Evolutionary conservation across 805 yeast genomes (phyloP).

Genomic region (Schwanniomyces sp.): DNA sequence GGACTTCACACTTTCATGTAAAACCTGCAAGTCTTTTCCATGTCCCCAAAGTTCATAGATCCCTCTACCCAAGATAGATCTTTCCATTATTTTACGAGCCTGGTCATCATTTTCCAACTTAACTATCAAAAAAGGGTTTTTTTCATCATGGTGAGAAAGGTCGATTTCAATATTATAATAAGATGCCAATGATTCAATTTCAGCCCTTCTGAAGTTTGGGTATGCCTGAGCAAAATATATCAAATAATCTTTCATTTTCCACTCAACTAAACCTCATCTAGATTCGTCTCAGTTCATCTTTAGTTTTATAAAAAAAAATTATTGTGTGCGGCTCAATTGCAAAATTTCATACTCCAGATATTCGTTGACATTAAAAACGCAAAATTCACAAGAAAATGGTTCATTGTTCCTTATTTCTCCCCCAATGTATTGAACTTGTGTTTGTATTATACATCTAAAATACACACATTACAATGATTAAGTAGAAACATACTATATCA

Average conservation of each 20-base stretch:
- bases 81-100: constrained; percentile 60
- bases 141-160: constrained; percentile 54
- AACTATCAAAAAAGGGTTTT: constrained; percentile 70
- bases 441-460: too few species aligned
- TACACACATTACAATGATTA: too few species aligned
- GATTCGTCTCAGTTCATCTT: not conserved
- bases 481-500: too few species aligned
- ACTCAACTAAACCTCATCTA: not conserved
- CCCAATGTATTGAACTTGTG: too few species aligned
- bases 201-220: constrained; percentile 75
- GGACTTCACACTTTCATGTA: constrained; percentile 53
- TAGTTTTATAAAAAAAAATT: not conserved
- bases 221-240: constrained; percentile 86
- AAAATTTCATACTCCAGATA: not conserved
- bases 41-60: constrained; percentile 86
- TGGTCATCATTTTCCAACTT: constrained; percentile 63
- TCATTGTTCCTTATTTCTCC: too few species aligned
- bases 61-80: constrained; percentile 71
- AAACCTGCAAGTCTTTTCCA: constrained; percentile 53
- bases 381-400: not conserved
- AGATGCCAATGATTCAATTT: constrained; percentile 80
- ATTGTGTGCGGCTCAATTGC: constrained; percentile 1
- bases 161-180: constrained; percentile 58
- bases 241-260: constrained; percentile 60
- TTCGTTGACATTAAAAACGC: not conserved